Conservation (phyloP, 2,329 filamentous ascomycete genomes). For the Diaporthe citriasiana region DNA sequence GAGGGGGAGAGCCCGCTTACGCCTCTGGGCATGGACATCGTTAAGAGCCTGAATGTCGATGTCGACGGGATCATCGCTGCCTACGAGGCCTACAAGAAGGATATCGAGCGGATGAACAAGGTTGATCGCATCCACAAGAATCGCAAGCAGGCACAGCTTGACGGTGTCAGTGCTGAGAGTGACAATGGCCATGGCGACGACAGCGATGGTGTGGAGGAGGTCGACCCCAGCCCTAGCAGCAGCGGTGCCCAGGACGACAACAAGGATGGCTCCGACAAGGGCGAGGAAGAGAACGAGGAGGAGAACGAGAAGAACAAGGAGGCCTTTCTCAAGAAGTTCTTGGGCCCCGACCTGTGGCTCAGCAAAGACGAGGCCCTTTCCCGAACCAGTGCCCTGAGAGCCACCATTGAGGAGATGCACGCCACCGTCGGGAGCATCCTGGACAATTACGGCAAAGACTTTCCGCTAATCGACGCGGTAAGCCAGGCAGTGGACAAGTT, state of each 20-base stretch:
- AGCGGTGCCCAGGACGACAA: too few relatives aligned
- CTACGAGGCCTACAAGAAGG: conserved; percentile 15
- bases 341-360: neutral
- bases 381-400: too few relatives aligned
- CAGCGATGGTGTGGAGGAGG: neutral
- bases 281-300: neutral
- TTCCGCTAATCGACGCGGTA: too few relatives aligned
- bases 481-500: neutral
- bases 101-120: conserved; percentile 34
- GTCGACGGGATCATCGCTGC: neutral
- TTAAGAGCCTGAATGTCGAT: neutral
- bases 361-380: neutral
- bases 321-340: neutral
- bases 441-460: neutral
- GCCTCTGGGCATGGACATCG: neutral
- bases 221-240: neutral
- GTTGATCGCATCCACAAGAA: neutral
- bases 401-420: neutral
- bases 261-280: neutral
- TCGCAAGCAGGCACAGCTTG: neutral
- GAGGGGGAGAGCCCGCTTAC: neutral
- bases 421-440: neutral
- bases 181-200: neutral
- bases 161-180: neutral
- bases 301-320: neutral